These are phyloP conservation scores for Cystobasidium sp. DNA, from an alignment of 1,284 basidiomycete species.

Conservation along the genomic window DNA sequence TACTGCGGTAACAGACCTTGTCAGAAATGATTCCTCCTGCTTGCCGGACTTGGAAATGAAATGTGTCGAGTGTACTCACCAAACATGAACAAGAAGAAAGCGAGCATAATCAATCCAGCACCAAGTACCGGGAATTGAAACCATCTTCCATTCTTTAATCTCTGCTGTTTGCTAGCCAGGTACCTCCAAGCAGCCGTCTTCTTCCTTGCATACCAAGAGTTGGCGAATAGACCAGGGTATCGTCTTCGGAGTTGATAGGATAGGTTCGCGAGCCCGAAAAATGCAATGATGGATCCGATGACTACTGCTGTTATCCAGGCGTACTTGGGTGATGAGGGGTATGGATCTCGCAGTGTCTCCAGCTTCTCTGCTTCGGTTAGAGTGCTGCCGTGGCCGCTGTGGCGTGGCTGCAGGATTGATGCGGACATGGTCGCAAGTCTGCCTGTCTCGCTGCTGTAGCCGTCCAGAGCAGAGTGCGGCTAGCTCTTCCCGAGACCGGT, in stretches of 20 bases:
- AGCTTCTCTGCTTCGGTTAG: conserved; percentile 45
- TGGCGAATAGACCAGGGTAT: conserved; percentile 28
- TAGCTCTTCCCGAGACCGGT: too few relatives aligned
- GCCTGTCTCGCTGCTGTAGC: too few relatives aligned
- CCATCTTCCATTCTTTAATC: conserved; percentile 40
- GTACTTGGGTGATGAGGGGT: conserved; percentile 46
- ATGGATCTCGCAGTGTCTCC: conserved; percentile 49
- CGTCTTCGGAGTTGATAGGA: conserved; percentile 7
- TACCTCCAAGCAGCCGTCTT: conserved; percentile 37
- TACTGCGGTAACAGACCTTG: conserved; percentile 45
- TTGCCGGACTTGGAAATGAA: not conserved
- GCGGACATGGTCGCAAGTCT: not conserved
- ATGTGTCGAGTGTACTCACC: conserved; percentile 51
- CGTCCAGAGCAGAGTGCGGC: not conserved
- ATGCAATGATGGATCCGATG: conserved; percentile 43
- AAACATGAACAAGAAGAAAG: conserved; percentile 56
- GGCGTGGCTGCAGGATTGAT: conserved; percentile 3
- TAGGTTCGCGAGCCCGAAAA: conserved; percentile 43
- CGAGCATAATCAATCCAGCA: conserved; percentile 53
- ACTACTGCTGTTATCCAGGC: conserved; percentile 53
- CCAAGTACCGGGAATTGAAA: conserved; percentile 57
- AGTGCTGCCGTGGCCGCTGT: not conserved
- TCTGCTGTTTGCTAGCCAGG: conserved; percentile 51
- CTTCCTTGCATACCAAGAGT: not conserved
- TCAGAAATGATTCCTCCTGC: not conserved